phyloP scores from a whole-genome alignment of 768 basidiomycete genomes.

The Mycena crocata region DNA sequence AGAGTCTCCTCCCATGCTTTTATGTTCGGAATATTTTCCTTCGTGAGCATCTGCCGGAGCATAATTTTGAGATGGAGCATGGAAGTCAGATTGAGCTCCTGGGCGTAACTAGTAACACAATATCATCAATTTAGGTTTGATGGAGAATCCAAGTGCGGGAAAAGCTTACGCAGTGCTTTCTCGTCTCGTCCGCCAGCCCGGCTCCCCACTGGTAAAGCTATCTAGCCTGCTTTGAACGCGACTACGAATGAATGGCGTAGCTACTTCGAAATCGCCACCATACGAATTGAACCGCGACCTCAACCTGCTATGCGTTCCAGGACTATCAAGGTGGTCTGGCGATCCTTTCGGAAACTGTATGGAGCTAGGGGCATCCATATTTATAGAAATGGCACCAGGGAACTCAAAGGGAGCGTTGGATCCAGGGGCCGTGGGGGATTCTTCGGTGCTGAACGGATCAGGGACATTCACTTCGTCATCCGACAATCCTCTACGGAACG shows the following conservation, averaged over 20 bases:
- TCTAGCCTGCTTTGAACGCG: conserved; percentile 85
- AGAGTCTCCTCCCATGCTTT: conserved; percentile 91
- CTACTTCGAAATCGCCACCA: conserved; percentile 72
- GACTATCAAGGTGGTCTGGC: conserved; percentile 77
- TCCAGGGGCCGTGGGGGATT: conserved; percentile 56
- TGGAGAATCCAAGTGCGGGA: conserved; percentile 9
- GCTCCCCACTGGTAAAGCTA: conserved; percentile 63
- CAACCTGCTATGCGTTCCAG: conserved; percentile 58
- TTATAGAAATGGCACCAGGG: conserved; percentile 64
- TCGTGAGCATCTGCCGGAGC: conserved; percentile 90
- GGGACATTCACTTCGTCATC: conserved; percentile 73
- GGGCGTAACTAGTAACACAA: conserved; percentile 69
- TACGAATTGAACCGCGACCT: conserved; percentile 78
- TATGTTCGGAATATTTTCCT: conserved; percentile 84
- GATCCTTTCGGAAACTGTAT: conserved; percentile 87
- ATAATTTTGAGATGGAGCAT: conserved; percentile 92
- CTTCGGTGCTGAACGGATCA: conserved; percentile 55
- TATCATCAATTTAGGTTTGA: conserved; percentile 20
- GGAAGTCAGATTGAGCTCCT: conserved; percentile 86
- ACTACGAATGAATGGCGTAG: conserved; percentile 86
- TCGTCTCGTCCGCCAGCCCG: conserved; percentile 87
- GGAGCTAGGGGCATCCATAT: conserved; percentile 68
- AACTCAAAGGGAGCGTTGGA: conserved; percentile 68
- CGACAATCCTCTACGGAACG: conserved; percentile 78
- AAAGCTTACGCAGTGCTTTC: conserved; percentile 88